phyloP scores from a whole-genome alignment of 176 grass and related monocot genomes.

The Hordeum marinum region DNA sequence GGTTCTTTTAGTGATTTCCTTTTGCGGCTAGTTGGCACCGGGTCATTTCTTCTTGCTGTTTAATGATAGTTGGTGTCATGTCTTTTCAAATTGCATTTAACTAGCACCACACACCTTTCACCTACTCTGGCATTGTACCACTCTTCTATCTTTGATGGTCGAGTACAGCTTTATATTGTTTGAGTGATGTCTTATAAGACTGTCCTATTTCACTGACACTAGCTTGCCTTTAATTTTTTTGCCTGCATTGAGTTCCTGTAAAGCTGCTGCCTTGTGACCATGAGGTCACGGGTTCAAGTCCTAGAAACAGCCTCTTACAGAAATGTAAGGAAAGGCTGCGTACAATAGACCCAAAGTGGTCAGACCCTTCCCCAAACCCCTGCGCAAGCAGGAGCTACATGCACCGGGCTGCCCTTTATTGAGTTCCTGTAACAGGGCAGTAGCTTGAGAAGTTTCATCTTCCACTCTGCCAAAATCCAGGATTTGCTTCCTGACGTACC shows the following conservation, averaged over 20 bases:
- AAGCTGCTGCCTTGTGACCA: too few species aligned
- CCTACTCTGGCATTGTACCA: background rate
- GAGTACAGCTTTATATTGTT: background rate
- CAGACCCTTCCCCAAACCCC: too few species aligned
- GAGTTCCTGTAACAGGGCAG: background rate
- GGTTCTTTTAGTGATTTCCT: background rate
- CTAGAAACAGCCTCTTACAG: too few species aligned
- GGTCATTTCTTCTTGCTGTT: background rate
- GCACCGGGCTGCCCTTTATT: too few species aligned
- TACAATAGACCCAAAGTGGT: too few species aligned
- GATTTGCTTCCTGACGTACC: background rate
- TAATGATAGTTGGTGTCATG: background rate
- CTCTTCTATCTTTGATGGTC: background rate
- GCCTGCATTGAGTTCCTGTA: background rate
- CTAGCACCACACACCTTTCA: background rate
- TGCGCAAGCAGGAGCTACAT: too few species aligned
- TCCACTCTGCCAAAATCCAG: background rate
- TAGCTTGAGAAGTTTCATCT: background rate
- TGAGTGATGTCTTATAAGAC: background rate
- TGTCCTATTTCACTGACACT: background rate
- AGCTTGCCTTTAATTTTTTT: too few species aligned
- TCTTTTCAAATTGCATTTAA: background rate
- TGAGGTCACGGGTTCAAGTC: too few species aligned
- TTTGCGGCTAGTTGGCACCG: background rate
- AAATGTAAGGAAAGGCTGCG: too few species aligned